Conservation (phyloP, 768 basidiomycete genomes). For the Naganishia vaughanmartiniae region DNA sequence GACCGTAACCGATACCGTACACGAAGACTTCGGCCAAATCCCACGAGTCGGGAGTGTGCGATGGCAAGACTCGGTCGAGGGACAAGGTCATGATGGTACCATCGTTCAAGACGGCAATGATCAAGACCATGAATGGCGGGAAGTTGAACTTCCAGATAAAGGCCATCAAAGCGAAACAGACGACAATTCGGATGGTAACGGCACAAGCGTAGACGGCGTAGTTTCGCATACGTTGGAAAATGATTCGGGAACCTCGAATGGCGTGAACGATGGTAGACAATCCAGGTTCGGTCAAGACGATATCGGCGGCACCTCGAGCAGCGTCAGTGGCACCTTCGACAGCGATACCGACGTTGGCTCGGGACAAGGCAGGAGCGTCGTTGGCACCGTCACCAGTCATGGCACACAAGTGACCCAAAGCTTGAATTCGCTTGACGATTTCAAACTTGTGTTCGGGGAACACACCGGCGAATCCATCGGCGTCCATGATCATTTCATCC, state of each 20-base stretch:
- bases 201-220: constrained; percentile 72
- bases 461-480: constrained; percentile 97
- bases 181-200: constrained; percentile 73
- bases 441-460: constrained; percentile 99
- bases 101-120: constrained; percentile 94
- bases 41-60: constrained; percentile 89
- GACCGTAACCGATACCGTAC: constrained; percentile 89
- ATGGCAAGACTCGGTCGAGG: constrained; percentile 91
- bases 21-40: constrained; percentile 94
- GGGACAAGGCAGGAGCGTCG: constrained; percentile 93
- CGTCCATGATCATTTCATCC: constrained; percentile 99
- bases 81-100: constrained; percentile 96
- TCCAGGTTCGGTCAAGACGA: constrained; percentile 96
- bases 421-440: constrained; percentile 97
- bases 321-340: constrained; percentile 99
- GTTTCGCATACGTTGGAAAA: constrained; percentile 99
- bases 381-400: constrained; percentile 99
- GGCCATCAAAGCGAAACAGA: constrained; percentile 91
- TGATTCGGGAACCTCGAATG: constrained; percentile 95
- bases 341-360: constrained; percentile 98
- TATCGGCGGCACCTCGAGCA: constrained; percentile 96
- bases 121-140: constrained; percentile 99
- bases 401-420: constrained; percentile 89
- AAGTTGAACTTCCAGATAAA: constrained; percentile 97
- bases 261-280: constrained; percentile 98